phyloP scores from a whole-genome alignment of 176 grass and related monocot species.

The Musa troglodytarum region DNA sequence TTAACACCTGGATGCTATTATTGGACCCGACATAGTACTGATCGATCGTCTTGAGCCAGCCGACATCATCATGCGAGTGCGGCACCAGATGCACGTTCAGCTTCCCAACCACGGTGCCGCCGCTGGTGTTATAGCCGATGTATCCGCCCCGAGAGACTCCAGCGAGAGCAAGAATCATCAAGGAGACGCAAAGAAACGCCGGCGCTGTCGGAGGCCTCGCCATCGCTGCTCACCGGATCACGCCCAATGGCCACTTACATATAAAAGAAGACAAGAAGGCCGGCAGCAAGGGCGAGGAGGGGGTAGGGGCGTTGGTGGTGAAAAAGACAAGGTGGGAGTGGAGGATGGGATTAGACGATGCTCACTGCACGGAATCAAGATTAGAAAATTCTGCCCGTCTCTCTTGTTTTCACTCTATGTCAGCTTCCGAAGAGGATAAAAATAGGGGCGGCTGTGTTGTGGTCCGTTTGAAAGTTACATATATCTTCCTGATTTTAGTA shows the following conservation, averaged over 20 bases:
- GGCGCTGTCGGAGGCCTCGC: neutral
- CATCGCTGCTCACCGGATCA: neutral
- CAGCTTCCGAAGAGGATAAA: too few species aligned
- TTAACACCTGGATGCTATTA: slow-evolving; percentile 53
- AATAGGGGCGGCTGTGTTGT: too few species aligned
- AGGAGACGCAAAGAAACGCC: slow-evolving; percentile 6
- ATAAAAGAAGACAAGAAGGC: neutral
- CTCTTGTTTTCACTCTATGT: too few species aligned
- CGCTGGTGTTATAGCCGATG: slow-evolving; percentile 38
- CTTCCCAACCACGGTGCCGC: slow-evolving; percentile 37
- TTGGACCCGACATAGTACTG: slow-evolving; percentile 92
- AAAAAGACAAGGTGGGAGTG: neutral
- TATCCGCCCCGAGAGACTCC: neutral
- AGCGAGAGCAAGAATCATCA: neutral
- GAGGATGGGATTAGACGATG: too few species aligned
- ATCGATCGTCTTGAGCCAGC: slow-evolving; percentile 95
- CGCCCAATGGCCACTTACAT: neutral
- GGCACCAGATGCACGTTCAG: slow-evolving; percentile 88
- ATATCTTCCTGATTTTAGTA: too few species aligned
- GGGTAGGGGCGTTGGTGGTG: neutral
- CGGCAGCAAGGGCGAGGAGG: neutral
- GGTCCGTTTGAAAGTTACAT: too few species aligned
- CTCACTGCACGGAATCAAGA: too few species aligned
- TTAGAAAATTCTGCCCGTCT: too few species aligned
- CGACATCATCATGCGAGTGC: slow-evolving; percentile 87